These are phyloP conservation scores for Suhomyces xylopsoci DNA, from an alignment of 805 yeast genomes.

Conservation along the genomic window DNA sequence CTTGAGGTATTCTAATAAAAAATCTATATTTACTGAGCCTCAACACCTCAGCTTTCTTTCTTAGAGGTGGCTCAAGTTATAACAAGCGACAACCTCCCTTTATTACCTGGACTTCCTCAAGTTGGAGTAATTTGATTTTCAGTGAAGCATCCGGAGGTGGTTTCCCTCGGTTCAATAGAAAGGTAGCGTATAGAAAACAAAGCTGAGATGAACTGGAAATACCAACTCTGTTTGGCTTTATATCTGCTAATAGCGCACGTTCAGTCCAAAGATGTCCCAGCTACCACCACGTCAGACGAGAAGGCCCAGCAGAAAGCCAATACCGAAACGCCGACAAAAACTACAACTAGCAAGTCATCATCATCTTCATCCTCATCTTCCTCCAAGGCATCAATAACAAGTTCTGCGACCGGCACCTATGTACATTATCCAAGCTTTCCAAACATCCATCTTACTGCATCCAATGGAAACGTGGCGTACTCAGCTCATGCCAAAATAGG, in stretches of 20 bases:
- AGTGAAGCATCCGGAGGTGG: background rate
- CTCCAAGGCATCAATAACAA: background rate
- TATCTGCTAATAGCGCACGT: background rate
- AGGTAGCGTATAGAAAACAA: background rate
- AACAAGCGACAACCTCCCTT: background rate
- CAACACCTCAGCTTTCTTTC: background rate
- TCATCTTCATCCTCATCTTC: background rate
- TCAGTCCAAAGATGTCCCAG: background rate
- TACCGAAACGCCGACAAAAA: background rate
- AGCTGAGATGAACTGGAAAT: background rate
- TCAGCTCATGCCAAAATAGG: slow-evolving; percentile 12
- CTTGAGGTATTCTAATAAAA: background rate
- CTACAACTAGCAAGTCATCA: background rate
- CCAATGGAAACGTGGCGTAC: slow-evolving; percentile 15
- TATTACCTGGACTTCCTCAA: background rate
- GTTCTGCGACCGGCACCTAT: background rate
- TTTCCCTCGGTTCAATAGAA: background rate
- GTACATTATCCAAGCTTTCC: background rate
- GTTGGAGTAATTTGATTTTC: background rate
- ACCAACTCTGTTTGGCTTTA: background rate
- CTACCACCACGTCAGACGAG: background rate
- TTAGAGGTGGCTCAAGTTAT: background rate
- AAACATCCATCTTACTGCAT: slow-evolving; percentile 11
- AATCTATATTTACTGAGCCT: background rate
- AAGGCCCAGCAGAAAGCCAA: background rate